Evolutionary conservation across 371 early-diverging fungal genomes (phyloP).

Genomic region (Chytridium lagenaria): DNA sequence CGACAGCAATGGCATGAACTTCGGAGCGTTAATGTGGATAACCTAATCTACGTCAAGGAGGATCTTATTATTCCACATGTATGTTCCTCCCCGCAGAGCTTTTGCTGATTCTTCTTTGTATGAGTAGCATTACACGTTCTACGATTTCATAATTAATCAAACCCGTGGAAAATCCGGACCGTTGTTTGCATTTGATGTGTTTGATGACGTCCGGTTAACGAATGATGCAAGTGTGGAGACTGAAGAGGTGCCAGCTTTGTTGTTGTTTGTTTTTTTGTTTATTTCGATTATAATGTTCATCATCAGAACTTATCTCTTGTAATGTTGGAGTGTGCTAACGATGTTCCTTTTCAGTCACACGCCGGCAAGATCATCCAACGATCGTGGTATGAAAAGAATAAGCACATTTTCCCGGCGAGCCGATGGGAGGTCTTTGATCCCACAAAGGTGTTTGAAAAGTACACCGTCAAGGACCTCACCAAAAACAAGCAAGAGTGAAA

Average conservation of each 20-base stretch:
- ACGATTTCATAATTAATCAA: slow-evolving; percentile 95
- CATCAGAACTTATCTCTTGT: no score
- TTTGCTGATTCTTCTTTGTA: slow-evolving; percentile 8
- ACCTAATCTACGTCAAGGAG: slow-evolving; percentile 91
- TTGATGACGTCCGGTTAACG: slow-evolving; percentile 88
- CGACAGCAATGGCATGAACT: slow-evolving; percentile 82
- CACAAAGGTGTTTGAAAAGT: slow-evolving; percentile 84
- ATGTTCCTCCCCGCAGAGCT: slow-evolving; percentile 35
- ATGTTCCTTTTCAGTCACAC: slow-evolving; percentile 68
- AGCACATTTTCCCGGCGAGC: slow-evolving; percentile 95
- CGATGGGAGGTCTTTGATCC: slow-evolving; percentile 96
- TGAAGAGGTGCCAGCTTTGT: slow-evolving; percentile 62
- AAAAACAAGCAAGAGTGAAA: slow-evolving; percentile 32
- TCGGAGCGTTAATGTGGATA: slow-evolving; percentile 82
- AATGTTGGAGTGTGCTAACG: no score
- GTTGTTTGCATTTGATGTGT: slow-evolving; percentile 90
- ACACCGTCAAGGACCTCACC: slow-evolving; percentile 61
- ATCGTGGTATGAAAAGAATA: slow-evolving; percentile 94
- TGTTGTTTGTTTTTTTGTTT: slow-evolving; percentile 11
- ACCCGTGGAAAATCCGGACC: slow-evolving; percentile 96
- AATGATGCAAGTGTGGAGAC: slow-evolving; percentile 87
- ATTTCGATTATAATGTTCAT: no score
- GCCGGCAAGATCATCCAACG: slow-evolving; percentile 95
- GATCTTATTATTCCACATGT: slow-evolving; percentile 95
- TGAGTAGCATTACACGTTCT: slow-evolving; percentile 87